Evolutionary conservation across 2,329 filamentous ascomycete species (phyloP).

Genomic region (Plenodomus tracheiphilus): DNA sequence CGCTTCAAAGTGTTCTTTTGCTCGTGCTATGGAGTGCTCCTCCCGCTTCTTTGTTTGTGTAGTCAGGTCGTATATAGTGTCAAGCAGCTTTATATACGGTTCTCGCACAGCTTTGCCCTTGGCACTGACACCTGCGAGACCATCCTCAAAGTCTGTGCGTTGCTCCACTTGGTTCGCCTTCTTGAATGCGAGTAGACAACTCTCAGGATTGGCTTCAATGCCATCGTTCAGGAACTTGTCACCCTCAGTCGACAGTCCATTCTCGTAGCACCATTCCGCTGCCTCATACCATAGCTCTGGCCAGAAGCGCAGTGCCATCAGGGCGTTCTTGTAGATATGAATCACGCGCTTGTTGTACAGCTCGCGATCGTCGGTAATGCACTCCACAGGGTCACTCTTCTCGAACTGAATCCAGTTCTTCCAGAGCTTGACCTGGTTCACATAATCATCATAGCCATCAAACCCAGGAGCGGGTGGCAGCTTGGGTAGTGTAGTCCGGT

Average conservation of each 20-base stretch:
- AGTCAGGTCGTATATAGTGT: conserved; percentile 85
- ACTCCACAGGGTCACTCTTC: conserved; percentile 84
- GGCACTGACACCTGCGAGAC: conserved; percentile 66
- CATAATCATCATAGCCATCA: conserved; percentile 82
- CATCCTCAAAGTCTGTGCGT: conserved; percentile 75
- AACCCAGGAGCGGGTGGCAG: conserved; percentile 84
- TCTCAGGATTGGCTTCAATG: conserved; percentile 89
- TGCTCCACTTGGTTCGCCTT: conserved; percentile 85
- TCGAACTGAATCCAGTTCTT: conserved; percentile 95
- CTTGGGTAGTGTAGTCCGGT: conserved; percentile 75
- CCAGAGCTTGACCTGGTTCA: conserved; percentile 85
- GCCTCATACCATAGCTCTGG: conserved; percentile 96
- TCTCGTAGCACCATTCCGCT: conserved; percentile 87
- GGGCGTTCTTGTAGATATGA: conserved; percentile 89
- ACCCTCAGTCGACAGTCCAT: conserved; percentile 71
- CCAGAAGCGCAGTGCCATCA: conserved; percentile 93
- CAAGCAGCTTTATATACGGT: conserved; percentile 80
- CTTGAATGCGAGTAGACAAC: conserved; percentile 85
- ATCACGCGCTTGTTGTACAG: conserved; percentile 78
- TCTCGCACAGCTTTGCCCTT: conserved; percentile 75
- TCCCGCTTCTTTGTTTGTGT: conserved; percentile 71
- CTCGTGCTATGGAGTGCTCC: conserved; percentile 60
- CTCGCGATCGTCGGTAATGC: conserved; percentile 78
- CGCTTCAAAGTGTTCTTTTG: conserved; percentile 58
- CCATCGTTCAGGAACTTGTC: conserved; percentile 80